Conservation (phyloP, 306 rosid genomes). For the Leucaena leucocephala region DNA sequence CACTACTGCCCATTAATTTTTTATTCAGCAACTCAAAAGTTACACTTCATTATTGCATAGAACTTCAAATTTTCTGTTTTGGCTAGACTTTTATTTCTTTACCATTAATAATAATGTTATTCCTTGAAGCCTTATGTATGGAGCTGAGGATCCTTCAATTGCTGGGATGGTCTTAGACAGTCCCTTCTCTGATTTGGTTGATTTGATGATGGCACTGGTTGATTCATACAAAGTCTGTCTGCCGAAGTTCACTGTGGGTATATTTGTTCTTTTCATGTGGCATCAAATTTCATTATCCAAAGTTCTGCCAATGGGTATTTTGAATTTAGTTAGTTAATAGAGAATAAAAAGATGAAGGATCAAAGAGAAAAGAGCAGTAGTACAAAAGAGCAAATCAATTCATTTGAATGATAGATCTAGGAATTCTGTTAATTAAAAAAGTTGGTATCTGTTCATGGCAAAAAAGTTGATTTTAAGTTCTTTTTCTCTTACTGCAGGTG, state of each 20-base stretch:
- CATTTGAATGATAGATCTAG: background rate
- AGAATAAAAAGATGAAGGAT: background rate
- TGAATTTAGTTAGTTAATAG: background rate
- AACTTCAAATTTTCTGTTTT: constrained; percentile 15
- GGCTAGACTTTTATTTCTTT: constrained; percentile 3
- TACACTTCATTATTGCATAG: constrained; percentile 2
- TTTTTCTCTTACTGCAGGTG: constrained; percentile 52
- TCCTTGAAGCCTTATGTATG: constrained; percentile 88
- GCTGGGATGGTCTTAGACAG: constrained; percentile 98
- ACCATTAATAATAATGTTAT: constrained; percentile 39
- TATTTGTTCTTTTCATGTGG: background rate
- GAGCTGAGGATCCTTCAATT: constrained; percentile 97
- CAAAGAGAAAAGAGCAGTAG: background rate
- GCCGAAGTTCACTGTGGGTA: constrained; percentile 95
- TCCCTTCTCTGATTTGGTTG: constrained; percentile 95
- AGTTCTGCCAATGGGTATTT: background rate
- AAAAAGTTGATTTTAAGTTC: constrained; percentile 1
- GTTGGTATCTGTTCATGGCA: background rate
- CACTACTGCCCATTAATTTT: background rate
- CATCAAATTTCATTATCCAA: background rate
- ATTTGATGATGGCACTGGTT: constrained; percentile 97
- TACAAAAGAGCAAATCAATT: background rate
- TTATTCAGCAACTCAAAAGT: constrained; percentile 10
- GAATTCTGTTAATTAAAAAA: background rate
- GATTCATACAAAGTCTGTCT: constrained; percentile 79